Evolutionary conservation across 257 asterid species (phyloP).

Genomic region (Galeopsis tetrahit): DNA sequence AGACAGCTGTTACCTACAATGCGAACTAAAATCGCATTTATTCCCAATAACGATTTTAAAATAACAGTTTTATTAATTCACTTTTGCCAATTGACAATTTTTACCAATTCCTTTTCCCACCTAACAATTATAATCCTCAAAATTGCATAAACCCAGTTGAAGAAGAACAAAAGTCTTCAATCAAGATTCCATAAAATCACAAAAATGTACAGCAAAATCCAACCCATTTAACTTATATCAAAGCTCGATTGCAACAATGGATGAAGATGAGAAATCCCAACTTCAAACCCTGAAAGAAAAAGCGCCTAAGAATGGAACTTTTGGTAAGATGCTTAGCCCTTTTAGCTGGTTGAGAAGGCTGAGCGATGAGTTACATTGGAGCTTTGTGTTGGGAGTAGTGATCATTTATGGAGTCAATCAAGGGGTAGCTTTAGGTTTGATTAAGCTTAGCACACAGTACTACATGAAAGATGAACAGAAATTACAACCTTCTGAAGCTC

Average conservation of each 20-base stretch:
- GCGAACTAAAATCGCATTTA: not conserved
- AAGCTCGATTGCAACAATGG: constrained; percentile 34
- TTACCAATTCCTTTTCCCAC: constrained; percentile 20
- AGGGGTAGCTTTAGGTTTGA: constrained; percentile 76
- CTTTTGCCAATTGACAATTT: not conserved
- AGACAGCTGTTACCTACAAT: constrained; percentile 24
- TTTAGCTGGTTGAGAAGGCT: constrained; percentile 66
- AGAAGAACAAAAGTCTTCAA: constrained; percentile 25
- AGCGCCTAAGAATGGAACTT: constrained; percentile 28
- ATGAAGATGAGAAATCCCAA: constrained; percentile 45
- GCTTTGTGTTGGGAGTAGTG: constrained; percentile 82
- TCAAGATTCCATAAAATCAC: not conserved
- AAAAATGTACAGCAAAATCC: constrained; percentile 11
- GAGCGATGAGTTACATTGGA: constrained; percentile 76
- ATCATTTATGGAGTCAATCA: constrained; percentile 86
- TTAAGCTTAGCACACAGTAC: constrained; percentile 70
- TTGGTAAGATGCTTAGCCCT: constrained; percentile 42
- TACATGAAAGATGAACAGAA: constrained; percentile 94
- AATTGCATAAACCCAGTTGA: constrained; percentile 31
- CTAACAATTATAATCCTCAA: not conserved
- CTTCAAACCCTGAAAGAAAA: constrained; percentile 31
- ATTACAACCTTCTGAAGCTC: constrained; percentile 91
- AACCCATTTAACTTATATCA: not conserved
- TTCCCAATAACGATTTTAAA: not conserved
- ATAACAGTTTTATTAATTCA: not conserved